These are phyloP conservation scores for Penicillium sp. DNA, from an alignment of 2,329 filamentous ascomycete species.

Conservation along the genomic window DNA sequence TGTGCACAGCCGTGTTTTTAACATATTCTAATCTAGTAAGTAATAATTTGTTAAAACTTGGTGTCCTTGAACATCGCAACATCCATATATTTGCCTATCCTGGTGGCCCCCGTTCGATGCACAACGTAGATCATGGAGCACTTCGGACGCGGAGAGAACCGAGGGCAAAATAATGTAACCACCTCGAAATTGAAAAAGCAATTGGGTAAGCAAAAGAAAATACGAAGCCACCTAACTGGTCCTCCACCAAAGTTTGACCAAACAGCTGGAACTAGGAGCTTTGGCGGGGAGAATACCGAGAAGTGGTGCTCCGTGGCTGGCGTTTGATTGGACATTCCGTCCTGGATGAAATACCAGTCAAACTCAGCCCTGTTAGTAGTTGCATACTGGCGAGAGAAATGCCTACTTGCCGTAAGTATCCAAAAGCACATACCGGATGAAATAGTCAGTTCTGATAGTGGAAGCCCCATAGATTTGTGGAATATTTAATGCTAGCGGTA, in stretches of 20 bases:
- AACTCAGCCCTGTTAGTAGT: too few species aligned
- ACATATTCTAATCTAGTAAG: too few species aligned
- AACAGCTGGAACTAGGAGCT: not conserved
- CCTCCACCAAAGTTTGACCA: too few species aligned
- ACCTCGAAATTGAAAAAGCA: not conserved
- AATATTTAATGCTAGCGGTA: too few species aligned
- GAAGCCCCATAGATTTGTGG: too few species aligned
- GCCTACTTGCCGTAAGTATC: too few species aligned
- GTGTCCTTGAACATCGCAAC: not conserved
- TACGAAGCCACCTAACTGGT: not conserved
- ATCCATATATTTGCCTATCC: not conserved
- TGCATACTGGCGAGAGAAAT: too few species aligned
- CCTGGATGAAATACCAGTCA: too few species aligned
- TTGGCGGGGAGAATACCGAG: not conserved
- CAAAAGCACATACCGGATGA: too few species aligned
- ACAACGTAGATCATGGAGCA: not conserved
- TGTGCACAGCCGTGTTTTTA: too few species aligned
- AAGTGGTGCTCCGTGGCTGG: not conserved
- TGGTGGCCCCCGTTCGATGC: not conserved
- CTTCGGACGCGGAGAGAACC: not conserved
- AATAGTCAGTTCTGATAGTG: too few species aligned
- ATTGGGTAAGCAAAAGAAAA: not conserved
- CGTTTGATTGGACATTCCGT: not conserved
- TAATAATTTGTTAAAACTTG: too few species aligned
- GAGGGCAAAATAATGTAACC: not conserved